Percentiles rank a stretch among this genome's conserved stretches.
Conservation (phyloP, 805 yeast species). For the Candida alai region DNA sequence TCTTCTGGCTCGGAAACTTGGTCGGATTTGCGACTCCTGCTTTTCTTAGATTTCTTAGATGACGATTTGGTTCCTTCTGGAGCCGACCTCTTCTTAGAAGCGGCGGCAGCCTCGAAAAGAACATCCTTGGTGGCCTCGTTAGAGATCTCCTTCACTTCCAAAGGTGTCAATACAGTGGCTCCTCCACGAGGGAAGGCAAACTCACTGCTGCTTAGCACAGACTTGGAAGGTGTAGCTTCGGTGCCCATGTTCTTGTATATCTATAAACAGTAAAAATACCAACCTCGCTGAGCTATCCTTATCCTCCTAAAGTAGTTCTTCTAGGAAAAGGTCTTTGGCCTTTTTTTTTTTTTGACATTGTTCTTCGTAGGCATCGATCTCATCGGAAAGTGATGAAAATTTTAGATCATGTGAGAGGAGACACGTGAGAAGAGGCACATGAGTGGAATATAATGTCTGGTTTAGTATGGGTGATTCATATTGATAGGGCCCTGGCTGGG, state of each 20-base stretch:
- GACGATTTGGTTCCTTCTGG: conserved; percentile 23
- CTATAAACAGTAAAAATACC: no score
- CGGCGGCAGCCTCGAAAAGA: conserved; percentile 59
- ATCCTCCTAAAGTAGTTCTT: neutral
- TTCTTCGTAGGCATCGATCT: no score
- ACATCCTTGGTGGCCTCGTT: conserved; percentile 91
- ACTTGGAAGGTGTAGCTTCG: conserved; percentile 16
- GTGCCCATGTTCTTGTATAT: conserved; percentile 9
- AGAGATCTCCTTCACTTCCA: conserved; percentile 89
- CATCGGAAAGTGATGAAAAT: no score
- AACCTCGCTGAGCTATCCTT: no score
- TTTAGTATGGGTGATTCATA: no score
- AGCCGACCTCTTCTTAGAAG: conserved; percentile 26
- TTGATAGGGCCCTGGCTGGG: no score
- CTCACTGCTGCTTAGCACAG: conserved; percentile 42
- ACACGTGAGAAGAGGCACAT: no score
- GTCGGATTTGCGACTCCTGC: conserved; percentile 15
- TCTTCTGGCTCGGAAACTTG: conserved; percentile 17
- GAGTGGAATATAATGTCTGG: no score
- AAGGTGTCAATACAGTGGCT: conserved; percentile 74
- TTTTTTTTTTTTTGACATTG: neutral
- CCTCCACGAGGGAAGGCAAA: conserved; percentile 95
- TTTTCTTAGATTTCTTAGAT: conserved; percentile 20
- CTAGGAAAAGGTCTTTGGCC: neutral
- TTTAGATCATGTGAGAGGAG: no score